These are phyloP conservation scores for Blastobotrys elegans DNA, from an alignment of 1,139 yeast species.

Conservation along the genomic window DNA sequence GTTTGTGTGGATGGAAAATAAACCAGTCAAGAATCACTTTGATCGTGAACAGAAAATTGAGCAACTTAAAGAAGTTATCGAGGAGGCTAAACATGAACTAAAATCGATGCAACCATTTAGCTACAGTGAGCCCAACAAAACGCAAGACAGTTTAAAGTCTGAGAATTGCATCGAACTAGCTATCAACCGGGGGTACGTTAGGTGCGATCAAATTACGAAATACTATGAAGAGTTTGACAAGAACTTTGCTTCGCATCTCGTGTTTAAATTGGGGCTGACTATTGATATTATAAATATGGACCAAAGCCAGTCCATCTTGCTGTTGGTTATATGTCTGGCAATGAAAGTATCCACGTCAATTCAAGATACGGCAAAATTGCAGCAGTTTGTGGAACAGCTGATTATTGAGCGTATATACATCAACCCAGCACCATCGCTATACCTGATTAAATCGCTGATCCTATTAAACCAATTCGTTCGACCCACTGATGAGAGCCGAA, in stretches of 20 bases:
- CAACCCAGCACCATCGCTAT: slow-evolving; percentile 42
- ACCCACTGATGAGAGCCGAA: slow-evolving; percentile 7
- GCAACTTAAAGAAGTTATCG: slow-evolving; percentile 10
- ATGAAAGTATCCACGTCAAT: slow-evolving; percentile 43
- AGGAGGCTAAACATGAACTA: slow-evolving; percentile 20
- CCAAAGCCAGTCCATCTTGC: slow-evolving; percentile 41
- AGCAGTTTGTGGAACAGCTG: slow-evolving; percentile 44
- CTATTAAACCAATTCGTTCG: slow-evolving; percentile 7
- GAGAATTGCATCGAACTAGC: slow-evolving; percentile 40
- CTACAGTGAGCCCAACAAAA: not conserved
- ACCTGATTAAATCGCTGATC: slow-evolving; percentile 18
- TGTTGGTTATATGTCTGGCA: slow-evolving; percentile 46
- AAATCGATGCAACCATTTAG: slow-evolving; percentile 22
- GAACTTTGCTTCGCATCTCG: slow-evolving; percentile 17
- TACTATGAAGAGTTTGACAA: not conserved
- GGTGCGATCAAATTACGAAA: not conserved
- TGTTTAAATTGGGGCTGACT: slow-evolving; percentile 43
- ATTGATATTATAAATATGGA: slow-evolving; percentile 38
- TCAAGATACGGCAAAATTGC: slow-evolving; percentile 39
- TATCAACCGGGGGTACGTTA: not conserved
- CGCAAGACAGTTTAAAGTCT: slow-evolving; percentile 24
- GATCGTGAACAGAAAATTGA: slow-evolving; percentile 12
- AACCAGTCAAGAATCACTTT: slow-evolving; percentile 8
- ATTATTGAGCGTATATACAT: slow-evolving; percentile 44
- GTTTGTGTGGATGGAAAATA: slow-evolving; percentile 10